Percentiles rank a stretch among this genome's conserved stretches.
phyloP scores from a whole-genome alignment of 192 early-diverging fungal genomes.

The Phycomyces nitens region DNA sequence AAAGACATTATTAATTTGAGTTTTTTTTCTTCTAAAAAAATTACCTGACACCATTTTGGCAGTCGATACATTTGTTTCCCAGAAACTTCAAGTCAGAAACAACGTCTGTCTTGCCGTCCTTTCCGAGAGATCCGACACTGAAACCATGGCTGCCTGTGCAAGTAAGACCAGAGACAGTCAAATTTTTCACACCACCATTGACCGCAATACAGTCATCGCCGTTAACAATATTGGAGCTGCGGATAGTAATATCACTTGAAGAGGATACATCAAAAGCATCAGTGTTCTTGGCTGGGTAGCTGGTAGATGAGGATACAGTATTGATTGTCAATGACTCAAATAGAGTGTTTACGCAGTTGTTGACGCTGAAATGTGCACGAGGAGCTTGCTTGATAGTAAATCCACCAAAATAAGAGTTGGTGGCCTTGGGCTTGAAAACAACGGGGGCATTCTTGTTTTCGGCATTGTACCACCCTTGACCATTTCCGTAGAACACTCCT shows the following conservation, averaged over 20 bases:
- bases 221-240: slow-evolving; percentile 34
- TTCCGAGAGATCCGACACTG: slow-evolving; percentile 18
- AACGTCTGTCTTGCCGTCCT: slow-evolving; percentile 12
- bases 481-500: slow-evolving; percentile 20
- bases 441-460: slow-evolving; percentile 15
- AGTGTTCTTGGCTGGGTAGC: slow-evolving; percentile 39
- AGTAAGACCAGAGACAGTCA: slow-evolving; percentile 36
- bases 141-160: slow-evolving; percentile 33
- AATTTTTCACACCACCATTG: slow-evolving; percentile 42
- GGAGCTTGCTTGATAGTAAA: slow-evolving; percentile 23
- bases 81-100: slow-evolving; percentile 40
- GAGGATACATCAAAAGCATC: slow-evolving; percentile 39
- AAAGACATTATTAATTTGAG: too few species aligned
- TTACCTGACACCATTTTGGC: slow-evolving; percentile 29
- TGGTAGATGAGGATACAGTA: slow-evolving; percentile 12
- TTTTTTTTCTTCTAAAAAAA: too few species aligned
- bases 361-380: slow-evolving; percentile 20
- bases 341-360: slow-evolving; percentile 1
- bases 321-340: slow-evolving; percentile 14
- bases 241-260: slow-evolving; percentile 35
- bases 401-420: slow-evolving; percentile 17
- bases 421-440: slow-evolving; percentile 9
- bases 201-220: slow-evolving; percentile 52
- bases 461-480: slow-evolving; percentile 23
- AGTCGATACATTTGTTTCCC: slow-evolving; percentile 28